Evolutionary conservation across 805 yeast genomes (phyloP).

Genomic region (Candida boleticola): DNA sequence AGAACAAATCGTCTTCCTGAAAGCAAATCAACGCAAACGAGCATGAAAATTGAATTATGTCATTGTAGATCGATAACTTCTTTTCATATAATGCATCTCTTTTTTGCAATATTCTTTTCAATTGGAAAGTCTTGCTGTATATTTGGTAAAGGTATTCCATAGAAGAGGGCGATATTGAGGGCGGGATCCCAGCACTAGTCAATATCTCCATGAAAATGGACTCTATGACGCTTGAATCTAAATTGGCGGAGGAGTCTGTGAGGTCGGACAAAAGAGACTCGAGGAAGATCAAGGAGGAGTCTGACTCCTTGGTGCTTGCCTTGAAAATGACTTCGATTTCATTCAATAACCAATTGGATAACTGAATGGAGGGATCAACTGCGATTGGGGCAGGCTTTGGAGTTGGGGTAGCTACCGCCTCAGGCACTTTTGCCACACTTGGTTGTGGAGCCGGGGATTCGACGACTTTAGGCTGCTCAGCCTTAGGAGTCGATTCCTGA

Average conservation of each 20-base stretch:
- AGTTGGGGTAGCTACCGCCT: constrained; percentile 6
- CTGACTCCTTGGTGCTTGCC: constrained; percentile 25
- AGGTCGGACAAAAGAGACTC: constrained; percentile 25
- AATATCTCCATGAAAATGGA: constrained; percentile 53
- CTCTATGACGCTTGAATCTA: constrained; percentile 39
- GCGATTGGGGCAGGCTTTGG: constrained; percentile 4
- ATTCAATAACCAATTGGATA: constrained; percentile 41
- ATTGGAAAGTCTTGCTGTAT: constrained; percentile 40
- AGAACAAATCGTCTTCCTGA: constrained; percentile 65
- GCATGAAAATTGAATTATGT: constrained; percentile 47
- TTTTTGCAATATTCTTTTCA: constrained; percentile 42
- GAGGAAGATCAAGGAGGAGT: constrained; percentile 18
- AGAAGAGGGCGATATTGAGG: constrained; percentile 27
- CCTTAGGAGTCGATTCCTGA: too few species aligned
- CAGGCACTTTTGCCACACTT: too few species aligned
- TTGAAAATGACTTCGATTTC: constrained; percentile 37
- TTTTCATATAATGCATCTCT: constrained; percentile 36
- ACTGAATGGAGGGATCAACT: constrained; percentile 12
- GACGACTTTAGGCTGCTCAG: too few species aligned
- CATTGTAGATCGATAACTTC: constrained; percentile 43
- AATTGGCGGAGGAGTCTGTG: constrained; percentile 8
- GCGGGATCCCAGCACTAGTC: constrained; percentile 51
- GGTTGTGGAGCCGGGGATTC: too few species aligned
- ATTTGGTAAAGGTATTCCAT: constrained; percentile 46
- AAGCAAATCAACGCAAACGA: constrained; percentile 69